phyloP scores from a whole-genome alignment of 139 green algal species.

The Closterium sp. region DNA sequence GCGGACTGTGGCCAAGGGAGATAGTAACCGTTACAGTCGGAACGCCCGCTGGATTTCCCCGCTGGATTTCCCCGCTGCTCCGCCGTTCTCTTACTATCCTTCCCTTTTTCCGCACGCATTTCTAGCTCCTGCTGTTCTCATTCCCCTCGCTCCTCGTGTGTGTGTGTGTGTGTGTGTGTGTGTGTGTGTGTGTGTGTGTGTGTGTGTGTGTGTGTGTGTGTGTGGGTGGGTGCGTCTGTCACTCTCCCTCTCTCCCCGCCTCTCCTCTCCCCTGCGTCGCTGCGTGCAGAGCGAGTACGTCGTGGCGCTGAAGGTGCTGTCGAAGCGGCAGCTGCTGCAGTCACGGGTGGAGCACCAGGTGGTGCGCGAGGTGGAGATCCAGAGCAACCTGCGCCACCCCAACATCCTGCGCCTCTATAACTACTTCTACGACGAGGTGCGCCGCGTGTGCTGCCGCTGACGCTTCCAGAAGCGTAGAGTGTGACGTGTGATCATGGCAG shows the following conservation, averaged over 20 bases:
- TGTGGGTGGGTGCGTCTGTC: neutral
- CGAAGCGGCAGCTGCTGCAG: slow-evolving; percentile 91
- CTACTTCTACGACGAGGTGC: slow-evolving; percentile 93
- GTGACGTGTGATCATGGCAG: neutral
- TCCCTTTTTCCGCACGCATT: neutral
- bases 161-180: neutral
- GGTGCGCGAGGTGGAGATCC: slow-evolving; percentile 96
- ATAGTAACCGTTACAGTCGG: neutral
- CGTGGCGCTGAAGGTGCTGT: slow-evolving; percentile 96
- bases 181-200: neutral
- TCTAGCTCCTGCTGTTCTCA: neutral
- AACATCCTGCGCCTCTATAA: slow-evolving; percentile 97
- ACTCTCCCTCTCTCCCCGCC: no score
- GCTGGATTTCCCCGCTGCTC: neutral
- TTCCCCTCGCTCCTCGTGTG: neutral
- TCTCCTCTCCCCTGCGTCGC: neutral
- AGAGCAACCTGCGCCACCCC: slow-evolving; percentile 92
- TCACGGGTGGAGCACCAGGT: slow-evolving; percentile 97
- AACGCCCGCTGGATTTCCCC: neutral
- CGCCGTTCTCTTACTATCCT: neutral
- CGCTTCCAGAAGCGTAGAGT: neutral
- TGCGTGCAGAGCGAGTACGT: slow-evolving; percentile 75
- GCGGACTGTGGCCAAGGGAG: no score
- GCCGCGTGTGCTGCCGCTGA: neutral
- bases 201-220: neutral